Percentiles rank a stretch among this genome's conserved stretches.
Conservation (phyloP, 2,329 filamentous ascomycete species). For the Rugonectria rugulosa region DNA sequence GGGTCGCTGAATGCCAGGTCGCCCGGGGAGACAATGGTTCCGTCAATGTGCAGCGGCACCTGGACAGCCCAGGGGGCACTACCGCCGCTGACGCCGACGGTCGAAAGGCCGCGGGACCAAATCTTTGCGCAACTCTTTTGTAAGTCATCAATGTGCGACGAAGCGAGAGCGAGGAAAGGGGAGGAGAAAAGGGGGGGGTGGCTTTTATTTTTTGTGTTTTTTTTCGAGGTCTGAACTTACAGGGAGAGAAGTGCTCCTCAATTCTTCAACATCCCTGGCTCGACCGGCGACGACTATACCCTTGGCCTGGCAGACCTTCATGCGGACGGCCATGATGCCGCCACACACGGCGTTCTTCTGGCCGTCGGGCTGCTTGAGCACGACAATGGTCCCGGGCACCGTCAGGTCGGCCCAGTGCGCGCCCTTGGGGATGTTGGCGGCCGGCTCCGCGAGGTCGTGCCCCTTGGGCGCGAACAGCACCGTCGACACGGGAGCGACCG, state of each 20-base stretch:
- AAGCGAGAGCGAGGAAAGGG: neutral
- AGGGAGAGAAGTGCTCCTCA: conserved; percentile 62
- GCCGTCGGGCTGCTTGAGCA: conserved; percentile 70
- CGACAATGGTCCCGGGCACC: conserved; percentile 65
- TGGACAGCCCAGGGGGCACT: conserved; percentile 63
- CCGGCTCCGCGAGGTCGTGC: conserved; percentile 40
- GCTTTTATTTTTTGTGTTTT: neutral
- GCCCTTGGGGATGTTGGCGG: conserved; percentile 61
- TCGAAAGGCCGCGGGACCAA: conserved; percentile 64
- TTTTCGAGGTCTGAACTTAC: conserved; percentile 53
- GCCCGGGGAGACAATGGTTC: conserved; percentile 56
- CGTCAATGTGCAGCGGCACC: conserved; percentile 53
- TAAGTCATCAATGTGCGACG: neutral
- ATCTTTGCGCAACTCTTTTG: conserved; percentile 48
- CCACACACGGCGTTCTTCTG: conserved; percentile 77
- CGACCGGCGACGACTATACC: conserved; percentile 74
- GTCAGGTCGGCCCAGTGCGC: conserved; percentile 75
- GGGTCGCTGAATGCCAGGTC: conserved; percentile 77
- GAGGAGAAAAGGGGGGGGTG: neutral
- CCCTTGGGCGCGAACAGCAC: conserved; percentile 69
- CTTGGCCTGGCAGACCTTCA: conserved; percentile 67
- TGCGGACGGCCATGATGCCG: conserved; percentile 77
- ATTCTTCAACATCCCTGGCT: conserved; percentile 70
- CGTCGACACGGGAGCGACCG: conserved; percentile 65
- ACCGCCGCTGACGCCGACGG: conserved; percentile 64